These are phyloP conservation scores for Starmerella scarabaei DNA, from an alignment of 805 yeast species.

Conservation along the genomic window DNA sequence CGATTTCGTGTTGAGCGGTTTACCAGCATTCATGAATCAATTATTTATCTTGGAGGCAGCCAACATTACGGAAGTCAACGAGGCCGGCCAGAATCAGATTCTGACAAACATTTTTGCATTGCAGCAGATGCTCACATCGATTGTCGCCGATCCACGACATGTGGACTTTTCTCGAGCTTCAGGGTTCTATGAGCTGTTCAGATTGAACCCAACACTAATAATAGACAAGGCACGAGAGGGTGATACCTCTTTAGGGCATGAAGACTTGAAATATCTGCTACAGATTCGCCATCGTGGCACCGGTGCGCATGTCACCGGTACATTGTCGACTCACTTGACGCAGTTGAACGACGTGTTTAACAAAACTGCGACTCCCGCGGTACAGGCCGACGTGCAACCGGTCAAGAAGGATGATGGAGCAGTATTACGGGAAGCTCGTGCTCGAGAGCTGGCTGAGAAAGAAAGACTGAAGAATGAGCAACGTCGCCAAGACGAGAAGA, in stretches of 20 bases:
- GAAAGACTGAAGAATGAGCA: background rate
- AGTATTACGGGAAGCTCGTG: background rate
- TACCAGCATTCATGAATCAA: slow-evolving; percentile 40
- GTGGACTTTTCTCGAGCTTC: slow-evolving; percentile 44
- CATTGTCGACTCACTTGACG: slow-evolving; percentile 9
- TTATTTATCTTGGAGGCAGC: slow-evolving; percentile 42
- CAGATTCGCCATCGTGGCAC: slow-evolving; percentile 16
- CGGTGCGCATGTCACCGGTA: slow-evolving; percentile 12
- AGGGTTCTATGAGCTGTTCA: slow-evolving; percentile 37
- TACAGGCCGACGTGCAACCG: background rate
- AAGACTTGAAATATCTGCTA: slow-evolving; percentile 17
- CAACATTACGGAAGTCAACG: slow-evolving; percentile 39
- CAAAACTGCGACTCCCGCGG: background rate
- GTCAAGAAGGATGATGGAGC: background rate
- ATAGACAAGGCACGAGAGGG: slow-evolving; percentile 18
- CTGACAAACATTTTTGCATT: slow-evolving; percentile 49
- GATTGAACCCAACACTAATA: slow-evolving; percentile 19
- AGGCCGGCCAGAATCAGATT: slow-evolving; percentile 46
- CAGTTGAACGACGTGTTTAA: slow-evolving; percentile 12
- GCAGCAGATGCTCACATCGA: slow-evolving; percentile 55
- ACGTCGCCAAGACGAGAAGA: too few relatives aligned
- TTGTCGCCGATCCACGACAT: slow-evolving; percentile 38
- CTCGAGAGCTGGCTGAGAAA: background rate
- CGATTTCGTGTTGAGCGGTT: slow-evolving; percentile 34
- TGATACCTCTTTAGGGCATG: slow-evolving; percentile 15